These are phyloP conservation scores for Trichoderma atrobrunneum DNA, from an alignment of 2,329 filamentous ascomycete genomes.

Conservation along the genomic window DNA sequence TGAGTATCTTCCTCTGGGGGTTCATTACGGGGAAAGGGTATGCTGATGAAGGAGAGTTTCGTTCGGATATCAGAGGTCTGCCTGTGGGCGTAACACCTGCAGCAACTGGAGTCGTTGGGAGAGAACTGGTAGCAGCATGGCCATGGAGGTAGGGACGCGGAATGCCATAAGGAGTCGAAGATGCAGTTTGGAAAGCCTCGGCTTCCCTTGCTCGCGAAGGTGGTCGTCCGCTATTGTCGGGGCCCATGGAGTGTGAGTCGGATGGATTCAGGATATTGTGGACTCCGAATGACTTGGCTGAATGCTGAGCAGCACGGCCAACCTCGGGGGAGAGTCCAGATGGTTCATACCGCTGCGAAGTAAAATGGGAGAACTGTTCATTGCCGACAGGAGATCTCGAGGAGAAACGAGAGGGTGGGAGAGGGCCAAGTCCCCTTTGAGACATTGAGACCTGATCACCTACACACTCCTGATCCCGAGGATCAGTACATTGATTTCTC, in stretches of 20 bases:
- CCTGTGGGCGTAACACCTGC: conserved; percentile 27
- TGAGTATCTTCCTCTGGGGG: conserved; percentile 31
- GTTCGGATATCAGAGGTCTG: conserved; percentile 31
- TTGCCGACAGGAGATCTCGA: conserved; percentile 44
- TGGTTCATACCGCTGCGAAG: conserved; percentile 25
- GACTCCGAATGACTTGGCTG: conserved; percentile 34
- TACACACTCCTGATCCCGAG: conserved; percentile 48
- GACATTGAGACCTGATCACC: conserved; percentile 64
- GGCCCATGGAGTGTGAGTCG: conserved; percentile 27
- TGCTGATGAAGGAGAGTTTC: conserved; percentile 31
- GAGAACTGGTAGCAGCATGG: conserved; percentile 34
- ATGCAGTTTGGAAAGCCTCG: conserved; percentile 23
- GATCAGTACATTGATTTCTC: conserved; percentile 56
- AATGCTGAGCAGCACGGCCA: conserved; percentile 27
- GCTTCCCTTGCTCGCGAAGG: conserved; percentile 24
- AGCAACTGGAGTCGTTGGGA: conserved; percentile 34
- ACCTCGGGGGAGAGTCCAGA: conserved; percentile 26
- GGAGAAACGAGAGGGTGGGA: conserved; percentile 51
- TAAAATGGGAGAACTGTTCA: conserved; percentile 27
- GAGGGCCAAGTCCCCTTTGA: conserved; percentile 57
- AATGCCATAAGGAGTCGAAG: conserved; percentile 25
- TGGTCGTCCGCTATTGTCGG: conserved; percentile 22
- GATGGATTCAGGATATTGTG: conserved; percentile 40
- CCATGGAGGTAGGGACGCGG: conserved; percentile 28
- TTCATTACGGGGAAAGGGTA: conserved; percentile 34